Evolutionary conservation across 208 protist genomes (phyloP).

Genomic region (Wallacemonas sp.): DNA sequence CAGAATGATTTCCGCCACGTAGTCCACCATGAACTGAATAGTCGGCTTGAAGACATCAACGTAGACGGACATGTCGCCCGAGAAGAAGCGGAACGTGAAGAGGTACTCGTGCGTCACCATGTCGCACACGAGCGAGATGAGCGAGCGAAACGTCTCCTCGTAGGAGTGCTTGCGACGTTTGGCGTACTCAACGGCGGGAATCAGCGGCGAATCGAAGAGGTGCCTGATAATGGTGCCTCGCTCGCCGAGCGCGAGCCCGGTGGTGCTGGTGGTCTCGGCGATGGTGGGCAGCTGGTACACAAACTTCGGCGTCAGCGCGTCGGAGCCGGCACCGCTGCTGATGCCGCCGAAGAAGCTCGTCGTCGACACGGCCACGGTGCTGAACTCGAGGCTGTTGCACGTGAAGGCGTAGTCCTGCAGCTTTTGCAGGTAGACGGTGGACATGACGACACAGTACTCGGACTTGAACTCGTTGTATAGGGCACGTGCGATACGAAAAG

Average conservation of each 20-base stretch:
- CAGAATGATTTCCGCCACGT: constrained; percentile 76
- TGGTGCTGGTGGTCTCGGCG: constrained; percentile 32
- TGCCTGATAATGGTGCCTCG: constrained; percentile 53
- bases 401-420: constrained; percentile 77
- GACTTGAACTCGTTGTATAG: constrained; percentile 74
- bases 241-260: constrained; percentile 46
- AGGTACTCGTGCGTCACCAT: constrained; percentile 89
- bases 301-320: constrained; percentile 9
- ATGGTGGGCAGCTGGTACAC: constrained; percentile 59
- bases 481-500: constrained; percentile 66
- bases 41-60: constrained; percentile 75
- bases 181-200: constrained; percentile 72
- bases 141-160: constrained; percentile 85
- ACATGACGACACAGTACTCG: constrained; percentile 78
- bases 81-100: constrained; percentile 87
- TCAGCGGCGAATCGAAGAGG: constrained; percentile 62
- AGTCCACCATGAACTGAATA: constrained; percentile 83
- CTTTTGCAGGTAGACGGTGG: constrained; percentile 68
- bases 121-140: constrained; percentile 71
- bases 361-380: constrained; percentile 20
- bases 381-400: constrained; percentile 75
- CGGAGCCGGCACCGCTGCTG: background rate
- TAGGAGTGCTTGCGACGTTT: constrained; percentile 58
- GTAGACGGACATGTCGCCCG: constrained; percentile 79
- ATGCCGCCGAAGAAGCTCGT: constrained; percentile 14